phyloP scores from a whole-genome alignment of 2,329 filamentous ascomycete genomes.

The Uncinocarpus reesii region DNA sequence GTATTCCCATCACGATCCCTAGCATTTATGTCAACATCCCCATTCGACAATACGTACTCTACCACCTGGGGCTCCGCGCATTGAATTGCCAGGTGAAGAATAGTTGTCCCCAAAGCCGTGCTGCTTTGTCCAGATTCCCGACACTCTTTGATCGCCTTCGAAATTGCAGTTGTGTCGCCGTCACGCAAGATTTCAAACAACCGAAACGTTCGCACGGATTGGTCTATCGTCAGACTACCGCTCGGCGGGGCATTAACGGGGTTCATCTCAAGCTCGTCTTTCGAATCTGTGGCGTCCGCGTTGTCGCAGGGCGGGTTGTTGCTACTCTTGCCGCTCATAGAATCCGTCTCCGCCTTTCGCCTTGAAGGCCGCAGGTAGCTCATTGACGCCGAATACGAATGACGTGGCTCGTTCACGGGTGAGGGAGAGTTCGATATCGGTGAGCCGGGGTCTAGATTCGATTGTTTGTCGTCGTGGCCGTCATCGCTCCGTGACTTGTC shows the following conservation, averaged over 20 bases:
- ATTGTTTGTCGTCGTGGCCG: slow-evolving; percentile 26
- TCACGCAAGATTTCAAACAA: slow-evolving; percentile 85
- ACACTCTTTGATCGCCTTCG: slow-evolving; percentile 60
- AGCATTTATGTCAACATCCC: slow-evolving; percentile 75
- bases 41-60: slow-evolving; percentile 76
- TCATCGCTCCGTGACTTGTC: slow-evolving; percentile 40
- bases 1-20: slow-evolving; percentile 92
- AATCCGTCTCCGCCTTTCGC: slow-evolving; percentile 21
- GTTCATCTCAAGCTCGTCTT: slow-evolving; percentile 23
- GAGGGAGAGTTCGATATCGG: slow-evolving; percentile 23
- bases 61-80: slow-evolving; percentile 88
- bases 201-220: slow-evolving; percentile 87
- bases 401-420: slow-evolving; percentile 20
- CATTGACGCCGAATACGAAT: slow-evolving; percentile 22
- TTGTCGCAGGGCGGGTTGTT: slow-evolving; percentile 17
- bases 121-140: slow-evolving; percentile 41
- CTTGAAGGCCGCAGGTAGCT: slow-evolving; percentile 26
- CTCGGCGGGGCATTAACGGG: slow-evolving; percentile 26
- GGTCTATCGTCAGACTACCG: slow-evolving; percentile 45
- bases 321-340: slow-evolving; percentile 11
- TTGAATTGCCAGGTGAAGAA: slow-evolving; percentile 88
- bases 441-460: slow-evolving; percentile 18
- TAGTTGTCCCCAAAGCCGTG: slow-evolving; percentile 59
- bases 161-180: slow-evolving; percentile 83
- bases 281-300: slow-evolving; percentile 23